phyloP scores from a whole-genome alignment of 2,329 filamentous ascomycete species.

The Calonectria pseudoreteaudii region DNA sequence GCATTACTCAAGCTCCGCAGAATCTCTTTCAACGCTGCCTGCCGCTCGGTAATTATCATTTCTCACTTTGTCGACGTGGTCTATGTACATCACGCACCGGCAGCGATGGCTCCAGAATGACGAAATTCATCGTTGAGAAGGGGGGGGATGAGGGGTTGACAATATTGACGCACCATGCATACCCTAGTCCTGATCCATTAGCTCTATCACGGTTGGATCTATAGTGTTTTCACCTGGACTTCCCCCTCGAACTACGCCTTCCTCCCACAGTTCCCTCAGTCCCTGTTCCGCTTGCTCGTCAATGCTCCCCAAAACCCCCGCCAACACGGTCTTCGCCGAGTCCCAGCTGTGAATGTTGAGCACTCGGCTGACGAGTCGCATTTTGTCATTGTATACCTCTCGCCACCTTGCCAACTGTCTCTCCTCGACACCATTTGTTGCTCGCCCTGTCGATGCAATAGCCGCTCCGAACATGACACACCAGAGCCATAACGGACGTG shows the following conservation, averaged over 20 bases:
- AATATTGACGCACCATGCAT: constrained; percentile 22
- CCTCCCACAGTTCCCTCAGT: constrained; percentile 55
- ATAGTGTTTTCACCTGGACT: constrained; percentile 30
- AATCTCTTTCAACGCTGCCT: constrained; percentile 7
- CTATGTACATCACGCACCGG: constrained; percentile 11
- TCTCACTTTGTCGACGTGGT: constrained; percentile 26
- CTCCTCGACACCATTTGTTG: constrained; percentile 49
- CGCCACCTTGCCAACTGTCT: constrained; percentile 53
- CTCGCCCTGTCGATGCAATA: constrained; percentile 52
- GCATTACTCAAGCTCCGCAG: constrained; percentile 2
- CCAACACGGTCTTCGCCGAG: constrained; percentile 50
- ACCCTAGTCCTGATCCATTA: constrained; percentile 40
- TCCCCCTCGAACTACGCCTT: constrained; percentile 45
- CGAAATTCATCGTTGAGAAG: constrained; percentile 6
- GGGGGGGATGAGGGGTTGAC: constrained; percentile 22
- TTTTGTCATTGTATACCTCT: constrained; percentile 55
- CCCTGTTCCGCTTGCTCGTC: constrained; percentile 55
- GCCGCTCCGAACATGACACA: constrained; percentile 59
- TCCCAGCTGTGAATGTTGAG: constrained; percentile 54
- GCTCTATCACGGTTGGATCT: constrained; percentile 41
- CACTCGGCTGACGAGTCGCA: constrained; percentile 53
- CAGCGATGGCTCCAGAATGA: constrained; percentile 25
- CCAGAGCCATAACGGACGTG: constrained; percentile 58
- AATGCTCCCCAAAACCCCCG: constrained; percentile 54
- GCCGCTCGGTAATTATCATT: constrained; percentile 5